Percentiles rank a stretch among this genome's conserved stretches.
Conservation (phyloP, 371 early-diverging fungal species). For the Chytridiales sp. region DNA sequence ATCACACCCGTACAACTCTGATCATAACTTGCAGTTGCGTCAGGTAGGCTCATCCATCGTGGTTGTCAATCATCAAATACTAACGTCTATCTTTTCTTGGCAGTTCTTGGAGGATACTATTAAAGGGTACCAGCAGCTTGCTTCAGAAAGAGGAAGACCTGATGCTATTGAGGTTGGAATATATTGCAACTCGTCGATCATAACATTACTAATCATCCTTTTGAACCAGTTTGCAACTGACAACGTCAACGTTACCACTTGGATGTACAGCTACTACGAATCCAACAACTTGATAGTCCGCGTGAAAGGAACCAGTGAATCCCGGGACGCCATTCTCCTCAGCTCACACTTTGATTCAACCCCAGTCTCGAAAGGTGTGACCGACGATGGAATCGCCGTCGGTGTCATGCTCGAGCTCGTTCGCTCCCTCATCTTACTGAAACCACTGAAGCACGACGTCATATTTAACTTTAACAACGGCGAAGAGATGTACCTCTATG, state of each 20-base stretch:
- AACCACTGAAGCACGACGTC: conserved; percentile 28
- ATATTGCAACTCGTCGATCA: neutral
- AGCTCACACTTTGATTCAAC: conserved; percentile 70
- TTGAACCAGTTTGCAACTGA: conserved; percentile 18
- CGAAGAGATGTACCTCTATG: conserved; percentile 71
- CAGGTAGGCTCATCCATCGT: too few relatives aligned
- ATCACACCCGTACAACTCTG: conserved; percentile 22
- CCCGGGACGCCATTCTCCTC: conserved; percentile 47
- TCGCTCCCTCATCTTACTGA: conserved; percentile 45
- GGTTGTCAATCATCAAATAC: too few relatives aligned
- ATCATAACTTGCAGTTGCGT: conserved; percentile 15
- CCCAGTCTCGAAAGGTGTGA: conserved; percentile 71
- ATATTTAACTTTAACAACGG: conserved; percentile 85
- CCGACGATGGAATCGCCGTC: conserved; percentile 82
- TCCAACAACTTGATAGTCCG: conserved; percentile 43
- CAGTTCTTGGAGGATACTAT: conserved; percentile 5
- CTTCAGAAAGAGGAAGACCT: neutral
- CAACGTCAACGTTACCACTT: conserved; percentile 19
- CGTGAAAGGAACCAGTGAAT: conserved; percentile 17
- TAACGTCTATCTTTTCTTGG: too few relatives aligned
- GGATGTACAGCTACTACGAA: conserved; percentile 34
- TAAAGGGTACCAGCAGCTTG: conserved; percentile 10
- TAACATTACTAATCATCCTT: neutral
- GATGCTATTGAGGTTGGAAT: conserved; percentile 5
- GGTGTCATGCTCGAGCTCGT: conserved; percentile 67